Conservation (phyloP, 805 yeast genomes). For the Saturnispora galanensis region DNA sequence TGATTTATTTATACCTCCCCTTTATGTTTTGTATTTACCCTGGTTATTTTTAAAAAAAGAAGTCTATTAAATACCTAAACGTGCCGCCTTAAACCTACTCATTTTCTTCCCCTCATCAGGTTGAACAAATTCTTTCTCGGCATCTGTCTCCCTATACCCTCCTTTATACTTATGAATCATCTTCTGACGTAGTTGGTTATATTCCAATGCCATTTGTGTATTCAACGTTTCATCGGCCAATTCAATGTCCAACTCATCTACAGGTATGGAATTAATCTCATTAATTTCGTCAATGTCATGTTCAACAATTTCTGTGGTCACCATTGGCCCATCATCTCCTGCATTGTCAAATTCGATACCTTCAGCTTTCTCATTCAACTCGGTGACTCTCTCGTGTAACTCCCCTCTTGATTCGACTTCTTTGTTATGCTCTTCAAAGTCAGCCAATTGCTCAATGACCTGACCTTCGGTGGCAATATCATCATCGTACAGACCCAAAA, state of each 20-base stretch:
- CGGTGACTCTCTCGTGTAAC: conserved; percentile 12
- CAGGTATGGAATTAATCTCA: conserved; percentile 14
- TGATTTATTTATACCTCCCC: neutral
- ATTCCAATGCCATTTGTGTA: conserved; percentile 44
- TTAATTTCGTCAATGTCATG: conserved; percentile 26
- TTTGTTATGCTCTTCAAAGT: conserved; percentile 43
- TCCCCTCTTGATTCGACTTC: conserved; percentile 31
- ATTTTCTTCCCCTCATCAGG: conserved; percentile 45
- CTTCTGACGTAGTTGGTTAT: conserved; percentile 44
- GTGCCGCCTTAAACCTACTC: conserved; percentile 62
- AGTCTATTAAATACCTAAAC: conserved; percentile 17
- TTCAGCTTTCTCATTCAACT: conserved; percentile 9
- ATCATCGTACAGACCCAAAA: conserved; percentile 51
- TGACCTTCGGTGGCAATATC: conserved; percentile 48
- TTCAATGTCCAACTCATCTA: conserved; percentile 23
- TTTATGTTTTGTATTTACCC: neutral
- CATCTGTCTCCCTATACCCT: conserved; percentile 36
- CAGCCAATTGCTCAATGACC: conserved; percentile 42
- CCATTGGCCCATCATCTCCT: conserved; percentile 29
- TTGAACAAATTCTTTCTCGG: conserved; percentile 55
- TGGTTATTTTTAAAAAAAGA: neutral
- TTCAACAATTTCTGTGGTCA: conserved; percentile 37
- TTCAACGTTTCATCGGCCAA: conserved; percentile 29
- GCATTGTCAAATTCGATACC: neutral
- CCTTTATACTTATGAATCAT: conserved; percentile 36